Evolutionary conservation across 2,329 filamentous ascomycete species (phyloP).

Genomic region (Stagonosporopsis tanaceti): DNA sequence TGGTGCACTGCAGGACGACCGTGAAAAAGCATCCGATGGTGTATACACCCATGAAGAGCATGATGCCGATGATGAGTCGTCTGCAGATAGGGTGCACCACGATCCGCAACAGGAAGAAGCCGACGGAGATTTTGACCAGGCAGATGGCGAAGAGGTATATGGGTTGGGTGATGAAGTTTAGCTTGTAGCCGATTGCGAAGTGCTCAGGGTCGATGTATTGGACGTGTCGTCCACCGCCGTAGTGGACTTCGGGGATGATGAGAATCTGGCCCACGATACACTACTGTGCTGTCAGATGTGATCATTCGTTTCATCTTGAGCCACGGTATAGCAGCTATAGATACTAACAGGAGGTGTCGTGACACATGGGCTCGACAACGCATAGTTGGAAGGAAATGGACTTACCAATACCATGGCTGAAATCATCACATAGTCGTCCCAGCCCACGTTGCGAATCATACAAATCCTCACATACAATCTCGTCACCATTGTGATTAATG

Average conservation of each 20-base stretch:
- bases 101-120: constrained; percentile 58
- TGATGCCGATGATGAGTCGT: constrained; percentile 53
- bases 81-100: constrained; percentile 52
- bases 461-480: constrained; percentile 58
- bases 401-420: constrained; percentile 50
- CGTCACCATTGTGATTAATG: constrained; percentile 51
- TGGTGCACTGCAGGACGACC: constrained; percentile 58
- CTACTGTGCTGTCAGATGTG: constrained; percentile 22
- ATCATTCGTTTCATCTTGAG: background rate
- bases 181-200: constrained; percentile 53
- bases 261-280: constrained; percentile 52
- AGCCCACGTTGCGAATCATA: constrained; percentile 60
- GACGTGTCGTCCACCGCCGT: constrained; percentile 58
- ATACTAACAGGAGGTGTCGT: no score
- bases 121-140: constrained; percentile 59
- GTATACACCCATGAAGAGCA: constrained; percentile 57
- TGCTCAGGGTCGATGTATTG: constrained; percentile 51
- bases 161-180: constrained; percentile 58
- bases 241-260: constrained; percentile 52
- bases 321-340: no score
- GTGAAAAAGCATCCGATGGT: constrained; percentile 57
- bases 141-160: constrained; percentile 57
- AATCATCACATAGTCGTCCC: constrained; percentile 59
- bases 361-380: background rate
- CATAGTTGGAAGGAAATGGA: background rate